phyloP scores from a whole-genome alignment of 176 grass and related monocot species.

The Oryza longistaminata region DNA sequence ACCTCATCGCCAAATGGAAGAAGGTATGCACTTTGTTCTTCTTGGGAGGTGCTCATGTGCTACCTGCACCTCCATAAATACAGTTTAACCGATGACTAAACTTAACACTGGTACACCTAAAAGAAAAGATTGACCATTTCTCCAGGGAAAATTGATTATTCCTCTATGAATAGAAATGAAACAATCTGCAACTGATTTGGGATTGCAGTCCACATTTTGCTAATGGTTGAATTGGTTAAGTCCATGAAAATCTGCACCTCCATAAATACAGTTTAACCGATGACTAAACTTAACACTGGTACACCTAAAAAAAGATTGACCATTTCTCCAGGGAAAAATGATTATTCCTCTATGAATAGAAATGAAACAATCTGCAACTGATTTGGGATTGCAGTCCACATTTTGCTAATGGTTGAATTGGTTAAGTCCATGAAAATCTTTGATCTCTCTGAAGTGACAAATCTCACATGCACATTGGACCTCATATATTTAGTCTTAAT shows the following conservation, averaged over 20 bases:
- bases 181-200: background rate
- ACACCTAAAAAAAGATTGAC: background rate
- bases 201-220: background rate
- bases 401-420: background rate
- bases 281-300: background rate
- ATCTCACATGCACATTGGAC: background rate
- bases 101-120: background rate
- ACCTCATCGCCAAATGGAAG: constrained; percentile 53
- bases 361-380: background rate
- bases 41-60: background rate
- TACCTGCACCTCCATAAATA: background rate
- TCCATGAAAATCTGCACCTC: background rate
- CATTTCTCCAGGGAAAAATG: background rate
- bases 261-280: background rate
- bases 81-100: background rate
- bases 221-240: background rate
- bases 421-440: background rate
- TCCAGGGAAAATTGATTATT: background rate
- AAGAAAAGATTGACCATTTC: background rate
- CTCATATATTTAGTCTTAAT: background rate
- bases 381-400: background rate
- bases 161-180: background rate
- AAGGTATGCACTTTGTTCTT: constrained; percentile 29
- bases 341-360: background rate
- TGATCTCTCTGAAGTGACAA: background rate